phyloP scores from a whole-genome alignment of 2,329 filamentous ascomycete genomes.

The Calonectria henricotiae region DNA sequence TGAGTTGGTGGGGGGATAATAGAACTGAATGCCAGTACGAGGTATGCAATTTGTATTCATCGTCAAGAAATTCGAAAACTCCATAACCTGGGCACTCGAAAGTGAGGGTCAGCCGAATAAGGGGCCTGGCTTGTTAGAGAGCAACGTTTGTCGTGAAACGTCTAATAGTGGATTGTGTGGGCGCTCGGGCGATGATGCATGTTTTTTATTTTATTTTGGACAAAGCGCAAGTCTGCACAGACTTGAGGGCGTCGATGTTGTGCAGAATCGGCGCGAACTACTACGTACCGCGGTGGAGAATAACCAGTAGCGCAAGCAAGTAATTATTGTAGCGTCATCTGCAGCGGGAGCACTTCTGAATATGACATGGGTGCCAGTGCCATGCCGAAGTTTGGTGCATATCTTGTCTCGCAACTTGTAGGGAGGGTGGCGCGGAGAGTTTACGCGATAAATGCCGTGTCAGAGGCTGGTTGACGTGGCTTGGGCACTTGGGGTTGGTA shows the following conservation, averaged over 20 bases:
- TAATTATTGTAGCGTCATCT: constrained; percentile 17
- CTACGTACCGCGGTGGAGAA: constrained; percentile 20
- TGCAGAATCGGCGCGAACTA: constrained; percentile 16
- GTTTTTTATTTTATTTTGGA: constrained; percentile 1
- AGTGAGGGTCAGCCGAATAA: neutral
- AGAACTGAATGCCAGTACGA: constrained; percentile 10
- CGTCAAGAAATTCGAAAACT: constrained; percentile 12
- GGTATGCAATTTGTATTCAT: constrained; percentile 20
- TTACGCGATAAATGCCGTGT: constrained; percentile 6
- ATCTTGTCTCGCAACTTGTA: neutral
- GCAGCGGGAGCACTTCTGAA: constrained; percentile 1
- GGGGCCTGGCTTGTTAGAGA: neutral
- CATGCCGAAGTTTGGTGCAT: neutral
- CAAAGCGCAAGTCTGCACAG: constrained; percentile 22
- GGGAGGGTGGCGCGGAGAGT: constrained; percentile 12
- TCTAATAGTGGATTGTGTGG: neutral
- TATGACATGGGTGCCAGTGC: neutral
- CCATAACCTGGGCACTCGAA: constrained; percentile 3
- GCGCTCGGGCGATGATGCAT: constrained; percentile 17
- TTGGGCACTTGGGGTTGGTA: constrained; percentile 3
- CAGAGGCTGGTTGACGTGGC: constrained; percentile 25
- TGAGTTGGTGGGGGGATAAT: constrained; percentile 12
- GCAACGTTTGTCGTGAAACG: constrained; percentile 19
- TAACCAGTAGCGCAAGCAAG: constrained; percentile 10
- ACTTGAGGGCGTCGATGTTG: constrained; percentile 21